Conservation (phyloP, 106 monocot genomes). For the Phalaenopsis aphrodite region DNA sequence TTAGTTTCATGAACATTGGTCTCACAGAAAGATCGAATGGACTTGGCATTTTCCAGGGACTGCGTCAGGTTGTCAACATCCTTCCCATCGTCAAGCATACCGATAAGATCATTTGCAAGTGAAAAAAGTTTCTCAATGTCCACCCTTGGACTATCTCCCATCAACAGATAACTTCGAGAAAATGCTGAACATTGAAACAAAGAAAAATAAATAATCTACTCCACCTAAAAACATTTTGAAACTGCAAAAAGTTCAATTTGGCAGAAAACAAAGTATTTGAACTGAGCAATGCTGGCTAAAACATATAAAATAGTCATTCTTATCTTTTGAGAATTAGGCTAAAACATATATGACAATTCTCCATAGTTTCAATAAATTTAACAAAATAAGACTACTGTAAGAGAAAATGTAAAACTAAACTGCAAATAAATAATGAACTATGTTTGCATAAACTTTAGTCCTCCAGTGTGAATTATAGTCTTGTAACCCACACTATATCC, state of each 20-base stretch:
- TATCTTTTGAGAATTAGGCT: background rate
- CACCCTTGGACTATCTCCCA: slow-evolving; percentile 28
- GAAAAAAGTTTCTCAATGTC: slow-evolving; percentile 35
- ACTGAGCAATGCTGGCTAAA: background rate
- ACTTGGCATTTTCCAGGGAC: slow-evolving; percentile 21
- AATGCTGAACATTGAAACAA: background rate
- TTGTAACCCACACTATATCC: too few relatives aligned
- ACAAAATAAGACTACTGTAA: too few relatives aligned
- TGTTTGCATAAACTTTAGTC: too few relatives aligned
- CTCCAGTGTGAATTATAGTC: too few relatives aligned
- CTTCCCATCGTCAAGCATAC: slow-evolving; percentile 32
- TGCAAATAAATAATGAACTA: too few relatives aligned
- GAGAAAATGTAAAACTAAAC: too few relatives aligned
- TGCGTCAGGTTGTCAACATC: slow-evolving; percentile 46
- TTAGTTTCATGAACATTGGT: slow-evolving; percentile 26
- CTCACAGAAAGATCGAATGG: slow-evolving; percentile 22
- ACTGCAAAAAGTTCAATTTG: background rate
- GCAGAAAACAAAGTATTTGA: background rate
- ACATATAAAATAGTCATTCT: background rate
- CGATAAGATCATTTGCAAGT: slow-evolving; percentile 43
- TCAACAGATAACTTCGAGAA: slow-evolving; percentile 4
- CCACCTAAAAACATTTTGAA: background rate
- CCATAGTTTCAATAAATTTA: too few relatives aligned
- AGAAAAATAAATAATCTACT: background rate
- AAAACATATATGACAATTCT: too few relatives aligned